Base-by-base conservation (phyloP, 2,329 filamentous ascomycete species). In the Fusarium sp. region DNA sequence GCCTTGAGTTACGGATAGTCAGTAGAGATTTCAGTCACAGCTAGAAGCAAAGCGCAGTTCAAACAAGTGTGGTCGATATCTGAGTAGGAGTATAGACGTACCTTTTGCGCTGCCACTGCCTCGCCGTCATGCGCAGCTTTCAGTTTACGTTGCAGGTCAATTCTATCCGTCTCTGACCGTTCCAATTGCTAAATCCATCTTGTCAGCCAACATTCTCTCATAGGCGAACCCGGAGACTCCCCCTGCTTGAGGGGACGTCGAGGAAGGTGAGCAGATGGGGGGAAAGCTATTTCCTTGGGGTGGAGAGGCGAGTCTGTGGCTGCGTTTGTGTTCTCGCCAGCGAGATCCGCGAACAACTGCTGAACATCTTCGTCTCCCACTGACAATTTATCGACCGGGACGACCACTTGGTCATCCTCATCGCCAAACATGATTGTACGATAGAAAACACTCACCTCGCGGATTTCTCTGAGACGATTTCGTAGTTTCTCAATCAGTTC, bases 401-500 rank as follows among this genome's bases (percentile, higher is more conserved):
- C 62, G 46, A 30, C 62, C 72, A 58, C 68, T 72, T 63, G 59
- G 54, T 58, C 65, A 30, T 46, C 27, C 22, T 55, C 40, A 20
- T 64, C 53, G 15, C 62, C 69, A 50, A 51, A 42, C 24, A 40
- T 22, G 45, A 72, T 38, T 44, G 59, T 52, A 50, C 32, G 15
- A 44, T 46, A 49, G 47, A 71, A 59, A 32, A 59, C 64, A 68
- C 87, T 86, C 79, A 90, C 88, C 85, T 89, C 85, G 70, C 87
- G 87, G 75, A 88, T 81, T 77, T 88, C 83, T 77, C 85, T 85
- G 70, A 89, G 83, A 50, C 84, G 84, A 52, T 82, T 79, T 49
- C 86, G 84, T 49, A 89, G 81, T 80, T 89, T 89, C 74, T 88
- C 86, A 64, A 87, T 84, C 81, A 88, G 87, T 73, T 88, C 87